Conservation (phyloP, 306 rosid species). For the Mucuna pruriens region DNA sequence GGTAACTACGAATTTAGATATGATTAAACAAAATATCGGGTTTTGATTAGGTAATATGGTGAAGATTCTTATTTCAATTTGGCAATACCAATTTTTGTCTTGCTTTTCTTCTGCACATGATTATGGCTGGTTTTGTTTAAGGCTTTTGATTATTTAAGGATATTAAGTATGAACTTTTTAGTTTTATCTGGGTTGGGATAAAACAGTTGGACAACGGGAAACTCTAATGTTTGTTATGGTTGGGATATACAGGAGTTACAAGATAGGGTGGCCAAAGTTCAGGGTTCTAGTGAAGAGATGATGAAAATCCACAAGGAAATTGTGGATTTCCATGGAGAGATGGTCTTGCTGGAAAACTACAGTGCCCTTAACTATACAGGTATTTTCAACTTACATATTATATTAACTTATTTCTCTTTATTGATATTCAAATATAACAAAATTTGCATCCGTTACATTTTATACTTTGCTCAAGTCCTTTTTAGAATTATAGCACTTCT, state of each 20-base stretch:
- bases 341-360: conserved; percentile 95
- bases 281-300: conserved; percentile 72
- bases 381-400: conserved; percentile 32
- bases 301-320: conserved; percentile 84
- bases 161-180: background rate
- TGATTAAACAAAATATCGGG: background rate
- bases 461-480: conserved; percentile 14
- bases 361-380: conserved; percentile 99
- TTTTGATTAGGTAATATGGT: background rate
- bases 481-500: conserved; percentile 30
- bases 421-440: background rate
- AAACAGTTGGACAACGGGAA: background rate
- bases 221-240: conserved; percentile 19
- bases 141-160: conserved; percentile 9
- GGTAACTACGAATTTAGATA: background rate
- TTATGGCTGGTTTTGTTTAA: background rate
- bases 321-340: conserved; percentile 98
- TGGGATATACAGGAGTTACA: conserved; percentile 79
- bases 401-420: background rate
- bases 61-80: conserved; percentile 7
- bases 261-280: conserved; percentile 82
- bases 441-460: conserved; percentile 23
- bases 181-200: background rate
- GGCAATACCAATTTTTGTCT: conserved; percentile 7
- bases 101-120: conserved; percentile 9